Base-by-base conservation (phyloP, 2,329 filamentous ascomycete species). In the Alternaria arbusti region DNA sequence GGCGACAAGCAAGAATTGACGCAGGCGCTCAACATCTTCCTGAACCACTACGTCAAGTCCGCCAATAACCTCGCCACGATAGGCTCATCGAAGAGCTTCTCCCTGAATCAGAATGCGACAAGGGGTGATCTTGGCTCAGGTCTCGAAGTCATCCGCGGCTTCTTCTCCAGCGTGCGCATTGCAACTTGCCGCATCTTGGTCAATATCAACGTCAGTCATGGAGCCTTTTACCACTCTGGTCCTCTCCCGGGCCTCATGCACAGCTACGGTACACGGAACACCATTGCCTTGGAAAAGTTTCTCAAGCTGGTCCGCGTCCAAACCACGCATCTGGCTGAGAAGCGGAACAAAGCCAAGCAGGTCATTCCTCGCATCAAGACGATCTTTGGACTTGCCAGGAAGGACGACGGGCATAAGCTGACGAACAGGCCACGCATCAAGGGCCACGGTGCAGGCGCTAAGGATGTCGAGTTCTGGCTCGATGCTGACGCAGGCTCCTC, bases 161-260 rank as follows among this genome's bases (percentile, higher is more conserved):
- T 86, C 75, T 89, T 86, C 69, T 80, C 86, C 9, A 89, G 87
- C 69, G 85, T 88, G 47, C 85, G 88, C 6, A 80, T 85, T 9
- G 85, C 86, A 1, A 86, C 86, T 20, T 82, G 82, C 43, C 83
- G 87, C 7, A 79, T 90, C 13, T 72, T 90, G 1, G 75, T 90
- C 23, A 90, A 90, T 55, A 80, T 90, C 3, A 88, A 90, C 57
- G 86, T 89, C 46, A 87, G 85, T 15, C 83, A 85, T 60, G 81
- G 83, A 3, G 86, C 87, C 0, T 89, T 88, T 68, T 88, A 87
- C 70, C 78, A 85, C 58, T 70, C 79, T 1, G 80, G 79, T 3
- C 74, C 75, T 4, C 68, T 88, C 1, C 43, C 63, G 6, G 40
- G 45, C 13, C 64, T 78, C 3, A 77, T 77, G 69, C 36, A 52